phyloP scores from a whole-genome alignment of 2,329 filamentous ascomycete species.

The Talaromyces albobiverticillius region DNA sequence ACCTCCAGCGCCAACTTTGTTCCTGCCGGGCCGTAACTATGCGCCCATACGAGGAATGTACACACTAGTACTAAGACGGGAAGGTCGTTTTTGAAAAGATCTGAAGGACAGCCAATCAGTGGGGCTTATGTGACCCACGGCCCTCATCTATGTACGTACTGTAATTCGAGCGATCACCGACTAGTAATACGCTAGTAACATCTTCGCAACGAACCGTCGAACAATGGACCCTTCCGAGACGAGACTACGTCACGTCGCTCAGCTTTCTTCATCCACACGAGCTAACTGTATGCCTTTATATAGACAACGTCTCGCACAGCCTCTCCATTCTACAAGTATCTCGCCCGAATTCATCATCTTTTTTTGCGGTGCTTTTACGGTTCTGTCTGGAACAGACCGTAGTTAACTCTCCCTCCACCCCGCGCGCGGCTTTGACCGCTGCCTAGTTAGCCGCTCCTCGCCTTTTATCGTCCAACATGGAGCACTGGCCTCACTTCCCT shows the following conservation, averaged over 20 bases:
- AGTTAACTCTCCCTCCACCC: neutral
- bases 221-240: too few relatives aligned
- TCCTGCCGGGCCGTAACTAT: too few relatives aligned
- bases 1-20: too few relatives aligned
- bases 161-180: neutral
- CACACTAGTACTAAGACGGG: too few relatives aligned
- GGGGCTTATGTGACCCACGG: too few relatives aligned
- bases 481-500: conserved; percentile 24
- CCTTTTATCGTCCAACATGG: neutral
- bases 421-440: neutral
- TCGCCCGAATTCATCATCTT: too few relatives aligned
- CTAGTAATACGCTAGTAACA: neutral
- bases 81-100: too few relatives aligned
- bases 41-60: too few relatives aligned
- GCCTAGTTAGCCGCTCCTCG: neutral
- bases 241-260: neutral
- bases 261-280: too few relatives aligned
- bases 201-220: neutral
- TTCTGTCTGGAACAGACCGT: conserved; percentile 6
- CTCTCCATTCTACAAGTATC: neutral
- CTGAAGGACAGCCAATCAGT: too few relatives aligned
- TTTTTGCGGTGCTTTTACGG: neutral
- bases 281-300: neutral
- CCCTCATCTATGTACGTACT: too few relatives aligned
- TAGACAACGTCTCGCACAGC: neutral